These are phyloP conservation scores for Fomitiporia mediterranea DNA, from an alignment of 1,284 basidiomycete genomes.

Conservation along the genomic window DNA sequence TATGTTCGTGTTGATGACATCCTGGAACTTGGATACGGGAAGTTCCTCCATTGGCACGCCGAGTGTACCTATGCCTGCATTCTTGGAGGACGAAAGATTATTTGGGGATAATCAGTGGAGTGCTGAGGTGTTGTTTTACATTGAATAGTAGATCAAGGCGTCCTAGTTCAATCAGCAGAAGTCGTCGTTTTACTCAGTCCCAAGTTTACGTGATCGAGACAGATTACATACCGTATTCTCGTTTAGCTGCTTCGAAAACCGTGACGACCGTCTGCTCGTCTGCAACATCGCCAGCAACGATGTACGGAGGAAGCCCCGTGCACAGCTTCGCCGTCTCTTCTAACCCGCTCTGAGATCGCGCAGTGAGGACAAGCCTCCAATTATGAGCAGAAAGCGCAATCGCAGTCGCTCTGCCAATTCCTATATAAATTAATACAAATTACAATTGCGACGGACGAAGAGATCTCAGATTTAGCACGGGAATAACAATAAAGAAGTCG, in stretches of 20 bases:
- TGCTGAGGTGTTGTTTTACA: conserved; percentile 36
- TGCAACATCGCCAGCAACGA: conserved; percentile 59
- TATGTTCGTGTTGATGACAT: conserved; percentile 68
- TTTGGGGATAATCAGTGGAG: neutral
- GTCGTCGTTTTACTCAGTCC: neutral
- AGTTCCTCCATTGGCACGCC: conserved; percentile 59
- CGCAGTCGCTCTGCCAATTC: conserved; percentile 38
- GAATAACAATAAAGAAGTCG: neutral
- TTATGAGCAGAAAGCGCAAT: conserved; percentile 49
- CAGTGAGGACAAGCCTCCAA: conserved; percentile 57
- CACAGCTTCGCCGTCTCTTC: conserved; percentile 52
- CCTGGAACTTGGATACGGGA: conserved; percentile 55
- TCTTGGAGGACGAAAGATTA: conserved; percentile 35
- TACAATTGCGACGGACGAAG: no score
- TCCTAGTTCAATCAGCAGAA: conserved; percentile 35
- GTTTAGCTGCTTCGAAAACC: conserved; percentile 54
- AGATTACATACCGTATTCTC: conserved; percentile 57
- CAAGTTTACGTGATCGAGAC: no score
- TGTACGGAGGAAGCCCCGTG: conserved; percentile 37
- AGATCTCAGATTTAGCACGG: no score
- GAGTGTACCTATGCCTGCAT: conserved; percentile 56
- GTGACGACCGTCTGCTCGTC: conserved; percentile 52
- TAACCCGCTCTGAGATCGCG: conserved; percentile 52
- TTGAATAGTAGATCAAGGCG: conserved; percentile 79
- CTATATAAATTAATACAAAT: conserved; percentile 23